A percentile compares a stretch with the other conserved stretches of the same genome.
Conservation (phyloP, 139 green algal genomes). For the Ostreobium quekettii region DNA sequence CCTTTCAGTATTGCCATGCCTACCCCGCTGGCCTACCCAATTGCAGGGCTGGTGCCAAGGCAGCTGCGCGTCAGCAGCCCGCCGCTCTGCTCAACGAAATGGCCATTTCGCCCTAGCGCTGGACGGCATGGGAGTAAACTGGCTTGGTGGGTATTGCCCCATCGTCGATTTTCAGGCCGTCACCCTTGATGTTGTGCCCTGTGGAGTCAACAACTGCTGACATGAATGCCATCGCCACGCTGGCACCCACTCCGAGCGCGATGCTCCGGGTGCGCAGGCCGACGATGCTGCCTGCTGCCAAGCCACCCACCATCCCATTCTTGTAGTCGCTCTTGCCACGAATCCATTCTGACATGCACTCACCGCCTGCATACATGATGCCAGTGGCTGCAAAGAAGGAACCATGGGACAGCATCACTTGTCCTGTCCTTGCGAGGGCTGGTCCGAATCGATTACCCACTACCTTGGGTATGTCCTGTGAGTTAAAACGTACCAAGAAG, state of each 20-base stretch:
- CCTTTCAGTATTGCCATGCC: no score
- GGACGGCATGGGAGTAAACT: no score
- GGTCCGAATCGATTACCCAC: background rate
- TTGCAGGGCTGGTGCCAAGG: no score
- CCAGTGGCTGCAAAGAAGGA: conserved; percentile 2
- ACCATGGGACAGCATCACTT: conserved; percentile 7
- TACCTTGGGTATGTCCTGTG: conserved; percentile 5
- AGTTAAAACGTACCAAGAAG: no score
- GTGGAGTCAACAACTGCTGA: conserved; percentile 8
- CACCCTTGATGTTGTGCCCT: conserved; percentile 5
- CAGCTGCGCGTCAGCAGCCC: no score
- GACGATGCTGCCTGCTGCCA: conserved; percentile 3
- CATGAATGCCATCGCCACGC: conserved; percentile 5
- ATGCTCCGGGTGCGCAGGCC: background rate
- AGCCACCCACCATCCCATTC: conserved; percentile 6
- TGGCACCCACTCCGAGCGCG: background rate
- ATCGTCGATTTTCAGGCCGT: conserved; percentile 12
- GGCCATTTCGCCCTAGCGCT: no score
- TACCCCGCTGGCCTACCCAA: no score
- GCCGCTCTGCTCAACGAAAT: no score
- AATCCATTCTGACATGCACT: conserved; percentile 9
- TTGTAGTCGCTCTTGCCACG: conserved; percentile 10
- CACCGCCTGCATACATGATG: background rate
- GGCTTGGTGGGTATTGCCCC: background rate
- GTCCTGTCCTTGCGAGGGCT: conserved; percentile 6